Base-by-base conservation (phyloP, 371 early-diverging fungal genomes). In the Circinella minor region DNA sequence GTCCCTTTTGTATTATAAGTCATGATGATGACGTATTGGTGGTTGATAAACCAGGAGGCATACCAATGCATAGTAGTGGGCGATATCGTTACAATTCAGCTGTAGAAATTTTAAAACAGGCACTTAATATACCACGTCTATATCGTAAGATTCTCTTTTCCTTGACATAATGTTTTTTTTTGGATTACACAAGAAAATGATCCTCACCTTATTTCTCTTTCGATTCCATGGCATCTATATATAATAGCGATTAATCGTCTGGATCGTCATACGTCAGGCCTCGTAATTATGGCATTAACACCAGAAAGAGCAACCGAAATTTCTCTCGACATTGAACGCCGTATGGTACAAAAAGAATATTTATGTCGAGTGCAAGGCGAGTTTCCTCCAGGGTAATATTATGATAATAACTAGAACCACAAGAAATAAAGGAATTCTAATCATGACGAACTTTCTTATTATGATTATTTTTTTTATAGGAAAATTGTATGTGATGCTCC, bases 221-320 rank as follows among this genome's bases (percentile, higher is more conserved):
- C 27, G 0, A 27, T 27, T 27, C 27, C 27, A 27, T 27, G 27
- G 27, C 27, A 43, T 36, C 63, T 27, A 37, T 2, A n/a, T n/a
- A n/a, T 36, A 17, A 55, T 20, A 55, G 55, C 55, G 17, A 18
- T 87, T 61, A 96, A 98, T 79, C 86, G 98, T 43, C 74, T 98
- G 66, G 98, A 98, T 80, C 87, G 96, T 15, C 81, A 96, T 49
- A 98, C 98, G 0, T 96, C 96, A 4, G 98, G 98, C 3, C 71
- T 98, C 3, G 85, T 94, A 81, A 75, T 98, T 6, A 81, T 98
- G 10, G 93, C 91, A 0, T 77, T 81, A 8, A 90, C 80, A 15
- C 77, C 88, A 15, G 72, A 84, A 36, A 74, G 74, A 27, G 93
- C 96, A 0, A 78, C 81, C 14, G 71, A 78, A 49, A 69, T 97